These are phyloP conservation scores for Metschnikowia baotianmanensis DNA, from an alignment of 805 yeast genomes.

Conservation along the genomic window DNA sequence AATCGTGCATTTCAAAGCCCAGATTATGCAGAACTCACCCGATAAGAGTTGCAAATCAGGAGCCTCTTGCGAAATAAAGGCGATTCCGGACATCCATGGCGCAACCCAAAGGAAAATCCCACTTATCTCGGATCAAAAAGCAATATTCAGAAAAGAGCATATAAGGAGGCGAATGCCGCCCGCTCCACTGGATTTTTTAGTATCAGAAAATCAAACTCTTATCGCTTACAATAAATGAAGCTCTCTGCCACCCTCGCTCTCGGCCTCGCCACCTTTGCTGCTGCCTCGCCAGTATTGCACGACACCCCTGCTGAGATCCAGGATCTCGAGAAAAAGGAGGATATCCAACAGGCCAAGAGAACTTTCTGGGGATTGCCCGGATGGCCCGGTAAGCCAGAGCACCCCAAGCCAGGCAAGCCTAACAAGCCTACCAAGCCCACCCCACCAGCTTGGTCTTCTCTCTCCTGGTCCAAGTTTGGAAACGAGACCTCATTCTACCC, in stretches of 20 bases:
- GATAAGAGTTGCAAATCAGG: no score
- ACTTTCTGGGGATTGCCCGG: neutral
- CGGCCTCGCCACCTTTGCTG: conserved; percentile 8
- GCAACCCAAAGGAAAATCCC: no score
- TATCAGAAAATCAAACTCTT: no score
- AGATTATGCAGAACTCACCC: no score
- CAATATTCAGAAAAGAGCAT: no score
- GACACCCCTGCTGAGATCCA: neutral
- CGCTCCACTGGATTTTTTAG: no score
- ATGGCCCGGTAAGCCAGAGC: neutral
- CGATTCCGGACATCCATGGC: no score
- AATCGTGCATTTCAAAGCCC: no score
- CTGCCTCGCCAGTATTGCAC: conserved; percentile 6
- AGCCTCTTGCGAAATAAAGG: no score
- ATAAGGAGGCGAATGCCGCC: no score
- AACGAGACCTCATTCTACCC: neutral
- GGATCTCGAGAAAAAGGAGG: neutral
- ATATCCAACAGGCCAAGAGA: neutral
- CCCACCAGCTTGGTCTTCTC: neutral
- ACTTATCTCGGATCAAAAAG: no score
- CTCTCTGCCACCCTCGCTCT: conserved; percentile 5
- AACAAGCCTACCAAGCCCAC: neutral
- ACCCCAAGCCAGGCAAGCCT: neutral
- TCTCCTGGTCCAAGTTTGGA: neutral
- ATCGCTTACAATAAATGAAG: conserved; percentile 2